Evolutionary conservation across 1,284 basidiomycete species (phyloP).

Genomic region (Tilletia caries): DNA sequence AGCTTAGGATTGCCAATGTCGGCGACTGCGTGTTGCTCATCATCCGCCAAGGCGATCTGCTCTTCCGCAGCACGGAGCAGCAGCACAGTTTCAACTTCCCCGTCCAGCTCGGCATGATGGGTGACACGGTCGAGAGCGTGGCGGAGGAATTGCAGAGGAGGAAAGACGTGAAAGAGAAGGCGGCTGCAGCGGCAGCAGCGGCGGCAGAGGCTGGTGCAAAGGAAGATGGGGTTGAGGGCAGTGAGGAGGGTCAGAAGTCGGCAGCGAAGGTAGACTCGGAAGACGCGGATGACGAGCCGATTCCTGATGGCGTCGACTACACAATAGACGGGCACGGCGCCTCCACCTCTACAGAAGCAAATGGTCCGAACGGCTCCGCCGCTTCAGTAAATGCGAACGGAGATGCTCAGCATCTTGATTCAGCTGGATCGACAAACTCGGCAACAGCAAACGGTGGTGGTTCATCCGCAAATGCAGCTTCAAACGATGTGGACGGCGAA

Average conservation of each 20-base stretch:
- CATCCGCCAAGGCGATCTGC: constrained; percentile 71
- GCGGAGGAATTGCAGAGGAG: constrained; percentile 26
- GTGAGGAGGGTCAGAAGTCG: background rate
- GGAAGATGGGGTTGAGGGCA: background rate
- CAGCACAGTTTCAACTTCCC: constrained; percentile 95
- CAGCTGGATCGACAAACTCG: too few relatives aligned
- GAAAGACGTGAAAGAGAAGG: background rate
- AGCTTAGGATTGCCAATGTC: constrained; percentile 82
- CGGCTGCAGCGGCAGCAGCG: background rate
- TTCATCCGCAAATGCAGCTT: background rate
- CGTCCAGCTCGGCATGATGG: constrained; percentile 74
- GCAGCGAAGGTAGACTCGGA: background rate
- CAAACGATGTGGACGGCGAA: background rate
- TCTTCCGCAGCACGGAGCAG: constrained; percentile 88
- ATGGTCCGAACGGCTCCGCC: background rate
- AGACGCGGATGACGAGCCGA: constrained; percentile 19
- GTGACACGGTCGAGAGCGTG: constrained; percentile 66
- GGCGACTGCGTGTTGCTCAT: constrained; percentile 82
- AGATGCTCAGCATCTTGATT: background rate
- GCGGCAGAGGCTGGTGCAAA: background rate
- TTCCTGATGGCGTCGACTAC: constrained; percentile 10
- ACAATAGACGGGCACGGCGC: background rate
- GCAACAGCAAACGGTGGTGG: background rate
- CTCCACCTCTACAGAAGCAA: background rate
- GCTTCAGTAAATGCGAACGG: background rate